Evolutionary conservation across 192 early-diverging fungal species (phyloP), one percentile per base, ranked within the genome.

Genomic region (Polychytrium aggregatum): DNA sequence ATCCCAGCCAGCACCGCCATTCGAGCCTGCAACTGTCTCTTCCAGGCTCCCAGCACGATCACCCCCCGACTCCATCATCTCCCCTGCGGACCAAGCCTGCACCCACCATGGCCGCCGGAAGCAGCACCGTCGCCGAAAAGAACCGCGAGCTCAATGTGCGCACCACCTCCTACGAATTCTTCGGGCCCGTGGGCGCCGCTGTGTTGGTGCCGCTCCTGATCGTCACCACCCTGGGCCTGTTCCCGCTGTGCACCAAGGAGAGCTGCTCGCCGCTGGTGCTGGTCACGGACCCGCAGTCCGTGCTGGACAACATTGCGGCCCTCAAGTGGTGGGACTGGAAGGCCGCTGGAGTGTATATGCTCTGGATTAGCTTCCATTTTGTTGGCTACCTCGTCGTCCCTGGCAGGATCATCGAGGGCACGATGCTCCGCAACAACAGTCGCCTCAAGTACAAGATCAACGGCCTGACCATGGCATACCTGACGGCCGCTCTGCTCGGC

Each of bases 401-500:
- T 1, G 89, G 82, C 14, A 39, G 57, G 33, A 55, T 52, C 17
- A 53, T 75, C 17, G 56, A 82, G 27, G 91, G 94, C 33, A 79
- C 76, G 14, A 44, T 51, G 41, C 64, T 92, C 33, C 81, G 87
- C 18, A 69, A 82, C 57, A 86, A 87, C 24, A 57, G 72, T 40
- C 73, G 60, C 20, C 72, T 98, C 30, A 57, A 57, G 38, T 98
- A 98, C 67, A 82, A 81, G 46, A 74, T 90, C 55, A 98, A 95
- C 62, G 74, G 50, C 7, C 57, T 73, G 28, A 39, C 59, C 30
- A 37, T 61, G 36, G 42, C 65, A 3, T 48, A 52, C 3, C 37
- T 62, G 10, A 44, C 81, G 48, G 76, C 83, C 20, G 52, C 57
- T 22, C 56, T 79, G 7, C 21, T 50, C 4, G 60, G 58, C 31